Percentiles rank a stretch among this genome's conserved stretches.
phyloP scores from a whole-genome alignment of 176 grass and related monocot genomes.

The Puccinellia tenuiflora region DNA sequence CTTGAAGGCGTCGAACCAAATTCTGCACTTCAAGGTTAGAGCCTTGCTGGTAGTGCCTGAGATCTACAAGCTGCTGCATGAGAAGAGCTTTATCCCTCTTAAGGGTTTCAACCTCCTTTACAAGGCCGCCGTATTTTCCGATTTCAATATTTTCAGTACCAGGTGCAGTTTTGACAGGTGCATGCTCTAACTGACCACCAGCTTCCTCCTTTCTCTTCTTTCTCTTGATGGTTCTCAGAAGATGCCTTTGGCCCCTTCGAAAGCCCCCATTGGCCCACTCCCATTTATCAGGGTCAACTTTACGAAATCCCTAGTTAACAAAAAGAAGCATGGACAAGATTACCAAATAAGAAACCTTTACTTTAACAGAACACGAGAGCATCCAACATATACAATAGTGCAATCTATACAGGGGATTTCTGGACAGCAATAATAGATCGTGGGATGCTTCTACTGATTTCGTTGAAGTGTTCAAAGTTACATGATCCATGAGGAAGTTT shows the following conservation, averaged over 20 bases:
- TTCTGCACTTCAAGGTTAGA: constrained; percentile 63
- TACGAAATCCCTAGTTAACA: constrained; percentile 73
- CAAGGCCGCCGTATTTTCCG: constrained; percentile 66
- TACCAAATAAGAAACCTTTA: neutral
- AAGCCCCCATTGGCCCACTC: constrained; percentile 92
- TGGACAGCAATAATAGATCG: neutral
- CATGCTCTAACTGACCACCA: constrained; percentile 17
- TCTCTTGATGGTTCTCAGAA: constrained; percentile 65
- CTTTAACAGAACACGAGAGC: neutral
- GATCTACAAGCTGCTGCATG: constrained; percentile 77
- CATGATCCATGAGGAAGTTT: constrained; percentile 6
- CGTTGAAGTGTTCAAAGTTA: neutral
- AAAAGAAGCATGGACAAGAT: constrained; percentile 1
- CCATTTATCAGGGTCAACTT: constrained; percentile 82
- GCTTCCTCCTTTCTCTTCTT: constrained; percentile 48
- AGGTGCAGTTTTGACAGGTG: constrained; percentile 41
- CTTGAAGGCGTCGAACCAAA: constrained; percentile 51
- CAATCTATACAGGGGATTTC: neutral
- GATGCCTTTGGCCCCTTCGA: constrained; percentile 64
- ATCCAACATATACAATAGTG: neutral
- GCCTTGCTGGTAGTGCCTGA: constrained; percentile 64
- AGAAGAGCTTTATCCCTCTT: constrained; percentile 79
- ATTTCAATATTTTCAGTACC: constrained; percentile 56
- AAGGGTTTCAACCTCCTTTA: constrained; percentile 74
- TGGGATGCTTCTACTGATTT: neutral